Evolutionary conservation across 139 green algal genomes (phyloP), one percentile per base, ranked within the genome.

Genomic region (Closterium sp.): DNA sequence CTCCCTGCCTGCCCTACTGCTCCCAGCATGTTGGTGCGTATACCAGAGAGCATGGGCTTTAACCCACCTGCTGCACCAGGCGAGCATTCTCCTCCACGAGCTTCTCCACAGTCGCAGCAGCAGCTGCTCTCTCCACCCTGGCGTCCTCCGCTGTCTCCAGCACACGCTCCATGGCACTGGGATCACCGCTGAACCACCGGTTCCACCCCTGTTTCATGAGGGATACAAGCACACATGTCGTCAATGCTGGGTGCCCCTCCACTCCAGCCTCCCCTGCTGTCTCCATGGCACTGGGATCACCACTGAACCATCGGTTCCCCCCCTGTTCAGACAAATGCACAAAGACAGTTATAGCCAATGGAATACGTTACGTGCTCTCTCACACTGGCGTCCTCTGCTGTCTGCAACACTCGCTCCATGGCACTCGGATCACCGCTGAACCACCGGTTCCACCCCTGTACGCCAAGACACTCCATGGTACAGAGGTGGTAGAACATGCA

Each of bases 1-100:
- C n/a, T n/a, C n/a, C n/a, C n/a, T n/a, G n/a, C n/a, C n/a, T n/a
- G n/a, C n/a, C n/a, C n/a, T n/a, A n/a, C n/a, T n/a, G n/a, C n/a
- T n/a, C n/a, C n/a, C n/a, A n/a, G n/a, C n/a, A n/a, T n/a, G n/a
- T n/a, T n/a, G n/a, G n/a, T n/a, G n/a, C n/a, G n/a, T n/a, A n/a
- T n/a, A n/a, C n/a, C n/a, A n/a, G n/a, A n/a, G n/a, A n/a, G 6
- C 36, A 55, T 55, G 36, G 36, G 55, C 55, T 76, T 7, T 28
- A 28, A 76, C 87, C 87, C 88, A 91, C 89, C 89, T 91, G 89
- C 0, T 91, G 43, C 34, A 89, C n/a, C 28, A 91, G 89, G 25
- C 89, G 31, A 2, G 89, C 89, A 69, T 91, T 91, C 9, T 91
- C 89, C 34, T 91, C 30, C 64, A 91, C 30, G 21, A 91, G 89